phyloP scores from a whole-genome alignment of 2,329 filamentous ascomycete species.

The Fusarium bulbicola region DNA sequence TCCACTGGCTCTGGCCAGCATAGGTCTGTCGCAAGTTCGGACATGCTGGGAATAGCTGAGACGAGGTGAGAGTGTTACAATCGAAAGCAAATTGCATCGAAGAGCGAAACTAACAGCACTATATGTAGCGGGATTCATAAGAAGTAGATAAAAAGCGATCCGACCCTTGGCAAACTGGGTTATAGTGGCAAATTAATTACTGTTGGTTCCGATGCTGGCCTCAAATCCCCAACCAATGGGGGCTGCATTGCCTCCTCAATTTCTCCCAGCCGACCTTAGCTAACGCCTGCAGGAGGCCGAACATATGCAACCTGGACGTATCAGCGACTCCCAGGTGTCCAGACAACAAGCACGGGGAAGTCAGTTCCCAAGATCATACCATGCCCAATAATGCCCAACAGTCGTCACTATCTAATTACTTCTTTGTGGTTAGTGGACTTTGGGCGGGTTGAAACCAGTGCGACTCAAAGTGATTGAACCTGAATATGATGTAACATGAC shows the following conservation, averaged over 20 bases:
- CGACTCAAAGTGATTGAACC: not conserved
- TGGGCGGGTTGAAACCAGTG: not conserved
- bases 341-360: too few species aligned
- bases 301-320: not conserved
- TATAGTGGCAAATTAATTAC: not conserved
- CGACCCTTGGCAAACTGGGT: rapidly evolving
- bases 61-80: too few species aligned
- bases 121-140: not conserved
- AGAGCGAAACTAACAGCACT: rapidly evolving
- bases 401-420: not conserved
- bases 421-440: rapidly evolving
- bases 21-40: not conserved
- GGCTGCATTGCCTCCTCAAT: rapidly evolving
- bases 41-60: not conserved
- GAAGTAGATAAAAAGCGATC: too few species aligned
- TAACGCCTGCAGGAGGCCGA: not conserved
- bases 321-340: not conserved
- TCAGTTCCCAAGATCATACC: too few species aligned
- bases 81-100: rapidly evolving
- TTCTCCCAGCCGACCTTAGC: not conserved
- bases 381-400: not conserved
- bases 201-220: conserved; percentile 1
- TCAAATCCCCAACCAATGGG: not conserved
- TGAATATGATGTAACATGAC: rapidly evolving
- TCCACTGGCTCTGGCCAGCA: rapidly evolving